Evolutionary conservation across 2,329 filamentous ascomycete genomes (phyloP).

Genomic region (Elsinoe australis): DNA sequence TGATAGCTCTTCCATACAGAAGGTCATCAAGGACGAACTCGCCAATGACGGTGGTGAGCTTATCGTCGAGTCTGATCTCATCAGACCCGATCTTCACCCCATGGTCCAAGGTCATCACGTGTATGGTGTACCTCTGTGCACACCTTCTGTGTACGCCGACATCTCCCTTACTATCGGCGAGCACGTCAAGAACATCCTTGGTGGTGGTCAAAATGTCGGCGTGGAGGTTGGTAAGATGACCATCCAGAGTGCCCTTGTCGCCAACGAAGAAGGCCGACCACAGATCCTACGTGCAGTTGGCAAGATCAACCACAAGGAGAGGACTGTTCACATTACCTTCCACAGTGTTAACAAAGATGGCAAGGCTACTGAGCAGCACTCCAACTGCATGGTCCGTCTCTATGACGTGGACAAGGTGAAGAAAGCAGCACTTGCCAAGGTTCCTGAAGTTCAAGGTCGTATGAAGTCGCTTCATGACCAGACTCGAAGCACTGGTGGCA

Average conservation of each 20-base stretch:
- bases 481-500: slow-evolving; percentile 22
- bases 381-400: slow-evolving; percentile 17
- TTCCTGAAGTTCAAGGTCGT: slow-evolving; percentile 29
- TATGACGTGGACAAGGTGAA: slow-evolving; percentile 25
- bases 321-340: slow-evolving; percentile 17
- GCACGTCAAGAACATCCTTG: slow-evolving; percentile 22
- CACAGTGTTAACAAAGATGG: slow-evolving; percentile 26
- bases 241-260: slow-evolving; percentile 28
- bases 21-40: slow-evolving; percentile 32
- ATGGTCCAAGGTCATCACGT: slow-evolving; percentile 40
- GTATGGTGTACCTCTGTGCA: slow-evolving; percentile 34
- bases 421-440: slow-evolving; percentile 23
- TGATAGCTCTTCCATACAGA: slow-evolving; percentile 33
- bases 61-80: slow-evolving; percentile 35
- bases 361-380: slow-evolving; percentile 23
- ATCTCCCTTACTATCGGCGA: slow-evolving; percentile 30
- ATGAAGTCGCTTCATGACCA: slow-evolving; percentile 27
- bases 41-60: slow-evolving; percentile 25
- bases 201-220: slow-evolving; percentile 10
- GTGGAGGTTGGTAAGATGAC: slow-evolving; percentile 37
- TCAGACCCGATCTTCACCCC: slow-evolving; percentile 33
- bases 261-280: slow-evolving; percentile 18
- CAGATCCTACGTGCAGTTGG: slow-evolving; percentile 17
- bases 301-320: slow-evolving; percentile 15
- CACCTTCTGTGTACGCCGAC: slow-evolving; percentile 34